These are phyloP conservation scores for Sequoia sempervirens DNA, from an alignment of 75 land plant genomes.

Conservation along the genomic window DNA sequence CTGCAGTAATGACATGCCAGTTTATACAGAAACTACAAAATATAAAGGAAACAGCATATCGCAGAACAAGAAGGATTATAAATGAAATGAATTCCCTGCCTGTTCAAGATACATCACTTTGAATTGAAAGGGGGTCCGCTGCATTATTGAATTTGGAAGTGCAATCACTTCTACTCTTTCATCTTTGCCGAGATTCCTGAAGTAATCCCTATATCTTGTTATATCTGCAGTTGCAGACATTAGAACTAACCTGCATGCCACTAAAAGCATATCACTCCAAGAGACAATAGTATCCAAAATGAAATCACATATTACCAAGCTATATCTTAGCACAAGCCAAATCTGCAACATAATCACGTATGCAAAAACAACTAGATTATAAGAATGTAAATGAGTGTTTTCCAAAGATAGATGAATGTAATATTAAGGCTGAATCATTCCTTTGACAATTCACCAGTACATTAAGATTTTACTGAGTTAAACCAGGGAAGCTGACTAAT, in stretches of 20 bases:
- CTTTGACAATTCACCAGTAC: not conserved
- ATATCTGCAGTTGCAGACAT: conserved; percentile 96
- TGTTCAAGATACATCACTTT: conserved; percentile 68
- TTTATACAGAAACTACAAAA: not conserved
- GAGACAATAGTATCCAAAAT: not conserved
- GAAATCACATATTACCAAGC: not conserved
- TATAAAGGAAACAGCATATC: not conserved
- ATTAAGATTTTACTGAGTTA: not conserved
- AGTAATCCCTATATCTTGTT: conserved; percentile 72
- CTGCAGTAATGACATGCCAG: not conserved
- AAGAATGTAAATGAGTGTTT: not conserved
- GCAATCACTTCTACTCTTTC: conserved; percentile 76
- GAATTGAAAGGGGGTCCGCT: conserved; percentile 41
- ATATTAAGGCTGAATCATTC: not conserved
- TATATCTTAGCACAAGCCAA: not conserved
- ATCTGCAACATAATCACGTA: not conserved
- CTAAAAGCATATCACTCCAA: not conserved
- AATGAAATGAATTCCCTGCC: conserved; percentile 19
- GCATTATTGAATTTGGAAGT: conserved; percentile 36
- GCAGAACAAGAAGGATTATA: not conserved
- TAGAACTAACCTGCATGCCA: conserved; percentile 61
- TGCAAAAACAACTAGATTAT: not conserved
- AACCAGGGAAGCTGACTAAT: not conserved
- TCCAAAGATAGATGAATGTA: not conserved
- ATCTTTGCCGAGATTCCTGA: conserved; percentile 75